phyloP scores from a whole-genome alignment of 1,284 basidiomycete species.

The Tausonia pullulans region DNA sequence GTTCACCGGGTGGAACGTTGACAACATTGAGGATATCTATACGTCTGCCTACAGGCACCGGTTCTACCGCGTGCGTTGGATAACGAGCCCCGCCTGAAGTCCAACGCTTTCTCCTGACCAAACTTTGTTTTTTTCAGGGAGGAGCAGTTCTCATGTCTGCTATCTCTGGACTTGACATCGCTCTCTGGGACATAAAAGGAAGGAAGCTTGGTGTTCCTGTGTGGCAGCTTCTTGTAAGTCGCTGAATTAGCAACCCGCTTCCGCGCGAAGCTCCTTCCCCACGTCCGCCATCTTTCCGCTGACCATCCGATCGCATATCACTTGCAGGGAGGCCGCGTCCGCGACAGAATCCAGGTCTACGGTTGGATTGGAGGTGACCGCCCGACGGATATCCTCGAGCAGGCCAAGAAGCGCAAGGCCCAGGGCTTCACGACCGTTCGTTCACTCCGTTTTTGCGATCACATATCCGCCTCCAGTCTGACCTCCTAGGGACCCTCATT shows the following conservation, averaged over 20 bases:
- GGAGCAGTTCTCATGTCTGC: conserved; percentile 22
- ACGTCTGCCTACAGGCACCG: conserved; percentile 20
- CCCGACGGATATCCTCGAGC: conserved; percentile 50
- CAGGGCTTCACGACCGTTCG: conserved; percentile 60
- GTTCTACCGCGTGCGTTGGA: conserved; percentile 19
- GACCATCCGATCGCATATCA: too few species aligned
- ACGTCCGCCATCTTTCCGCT: too few species aligned
- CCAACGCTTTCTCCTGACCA: too few species aligned
- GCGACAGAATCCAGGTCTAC: conserved; percentile 48
- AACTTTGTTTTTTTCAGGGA: neutral
- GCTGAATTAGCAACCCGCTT: neutral
- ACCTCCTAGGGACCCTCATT: neutral
- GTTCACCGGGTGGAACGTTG: neutral
- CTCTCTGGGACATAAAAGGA: conserved; percentile 57
- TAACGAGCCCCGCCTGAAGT: too few species aligned
- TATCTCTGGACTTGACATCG: conserved; percentile 22
- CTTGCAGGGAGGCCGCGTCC: conserved; percentile 20
- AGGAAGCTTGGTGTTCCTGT: conserved; percentile 63
- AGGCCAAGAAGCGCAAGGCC: conserved; percentile 49
- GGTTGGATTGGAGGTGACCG: conserved; percentile 56
- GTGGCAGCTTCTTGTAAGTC: conserved; percentile 50
- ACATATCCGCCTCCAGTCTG: conserved; percentile 17
- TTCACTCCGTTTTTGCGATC: too few species aligned
- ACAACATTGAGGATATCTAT: conserved; percentile 23
- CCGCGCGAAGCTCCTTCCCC: neutral